These are phyloP conservation scores for Blastocladiella emersonii DNA, from an alignment of 371 early-diverging fungal species.

Conservation along the genomic window DNA sequence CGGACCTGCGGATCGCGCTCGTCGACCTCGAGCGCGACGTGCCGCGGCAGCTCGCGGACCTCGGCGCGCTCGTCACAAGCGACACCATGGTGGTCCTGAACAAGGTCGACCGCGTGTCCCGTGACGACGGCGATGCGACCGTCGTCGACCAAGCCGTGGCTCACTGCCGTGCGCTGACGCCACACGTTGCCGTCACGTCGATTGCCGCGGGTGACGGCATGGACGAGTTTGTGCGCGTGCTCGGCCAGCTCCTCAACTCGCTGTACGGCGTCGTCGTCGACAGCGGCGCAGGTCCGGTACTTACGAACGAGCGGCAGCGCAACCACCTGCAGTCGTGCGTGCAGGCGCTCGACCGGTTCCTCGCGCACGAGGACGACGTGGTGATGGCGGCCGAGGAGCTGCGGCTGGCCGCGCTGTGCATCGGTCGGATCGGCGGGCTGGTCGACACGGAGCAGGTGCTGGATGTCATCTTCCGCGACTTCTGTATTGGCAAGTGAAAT, in stretches of 20 bases:
- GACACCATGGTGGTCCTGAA: slow-evolving; percentile 51
- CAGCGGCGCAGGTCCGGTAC: slow-evolving; percentile 24
- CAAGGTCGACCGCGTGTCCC: slow-evolving; percentile 34
- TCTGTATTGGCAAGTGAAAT: slow-evolving; percentile 65
- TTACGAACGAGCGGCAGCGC: slow-evolving; percentile 64
- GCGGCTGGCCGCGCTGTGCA: slow-evolving; percentile 46
- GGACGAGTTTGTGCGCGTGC: background rate
- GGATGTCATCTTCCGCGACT: slow-evolving; percentile 59
- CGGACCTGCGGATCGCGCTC: slow-evolving; percentile 38
- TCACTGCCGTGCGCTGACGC: background rate
- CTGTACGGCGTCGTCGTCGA: slow-evolving; percentile 43
- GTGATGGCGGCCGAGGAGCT: slow-evolving; percentile 69
- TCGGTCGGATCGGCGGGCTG: slow-evolving; percentile 61
- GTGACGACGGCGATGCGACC: too few relatives aligned
- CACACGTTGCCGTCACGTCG: background rate
- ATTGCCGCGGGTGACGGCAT: background rate
- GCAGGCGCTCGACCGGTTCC: slow-evolving; percentile 32
- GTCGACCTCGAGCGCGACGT: slow-evolving; percentile 15
- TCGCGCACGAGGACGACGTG: slow-evolving; percentile 26
- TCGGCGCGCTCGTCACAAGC: slow-evolving; percentile 29
- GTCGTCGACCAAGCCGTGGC: background rate
- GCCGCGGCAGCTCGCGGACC: slow-evolving; percentile 4
- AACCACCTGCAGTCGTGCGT: slow-evolving; percentile 46
- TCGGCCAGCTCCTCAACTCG: slow-evolving; percentile 44
- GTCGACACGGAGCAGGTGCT: slow-evolving; percentile 62